Percentiles rank a stretch among this genome's conserved stretches.
Evolutionary conservation across 2,329 filamentous ascomycete species (phyloP).

Genomic region (Ophiocordyceps camponoti-leonardi): DNA sequence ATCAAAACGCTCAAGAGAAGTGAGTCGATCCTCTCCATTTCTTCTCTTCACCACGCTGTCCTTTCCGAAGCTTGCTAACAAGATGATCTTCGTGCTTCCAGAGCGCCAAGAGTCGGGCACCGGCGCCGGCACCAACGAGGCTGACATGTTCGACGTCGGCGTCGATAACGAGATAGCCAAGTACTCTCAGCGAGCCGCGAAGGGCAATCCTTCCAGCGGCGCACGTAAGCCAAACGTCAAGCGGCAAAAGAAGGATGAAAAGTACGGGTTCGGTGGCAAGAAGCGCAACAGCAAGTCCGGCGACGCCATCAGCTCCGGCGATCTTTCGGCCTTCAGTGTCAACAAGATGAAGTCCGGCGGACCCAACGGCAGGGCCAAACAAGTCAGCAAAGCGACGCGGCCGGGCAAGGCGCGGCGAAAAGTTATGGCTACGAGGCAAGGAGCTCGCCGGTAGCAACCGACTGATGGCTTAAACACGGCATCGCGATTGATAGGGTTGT

Average conservation of each 20-base stretch:
- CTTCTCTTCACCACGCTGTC: neutral
- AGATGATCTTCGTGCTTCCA: constrained; percentile 19
- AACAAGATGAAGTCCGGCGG: constrained; percentile 62
- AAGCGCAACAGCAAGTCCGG: constrained; percentile 84
- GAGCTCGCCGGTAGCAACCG: neutral
- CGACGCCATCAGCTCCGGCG: constrained; percentile 66
- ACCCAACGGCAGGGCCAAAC: constrained; percentile 5
- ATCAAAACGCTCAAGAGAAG: constrained; percentile 91
- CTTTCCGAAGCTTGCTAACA: neutral
- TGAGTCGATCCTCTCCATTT: constrained; percentile 31
- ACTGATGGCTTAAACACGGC: neutral
- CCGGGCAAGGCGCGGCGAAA: constrained; percentile 36
- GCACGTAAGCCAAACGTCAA: constrained; percentile 39
- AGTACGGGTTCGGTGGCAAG: constrained; percentile 92
- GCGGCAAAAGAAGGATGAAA: constrained; percentile 84
- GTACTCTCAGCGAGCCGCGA: constrained; percentile 20
- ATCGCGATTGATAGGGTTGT: neutral
- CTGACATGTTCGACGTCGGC: constrained; percentile 81
- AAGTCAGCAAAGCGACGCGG: constrained; percentile 20
- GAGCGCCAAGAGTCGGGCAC: constrained; percentile 62
- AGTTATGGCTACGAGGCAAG: constrained; percentile 14
- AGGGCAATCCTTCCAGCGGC: constrained; percentile 11
- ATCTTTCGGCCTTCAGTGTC: constrained; percentile 62
- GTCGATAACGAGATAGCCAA: constrained; percentile 48
- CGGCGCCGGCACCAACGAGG: constrained; percentile 52